A percentile compares a stretch with the other conserved stretches of the same genome.
These are phyloP conservation scores for Ambrosiella xylebori DNA, from an alignment of 2,329 filamentous ascomycete species.

Conservation along the genomic window DNA sequence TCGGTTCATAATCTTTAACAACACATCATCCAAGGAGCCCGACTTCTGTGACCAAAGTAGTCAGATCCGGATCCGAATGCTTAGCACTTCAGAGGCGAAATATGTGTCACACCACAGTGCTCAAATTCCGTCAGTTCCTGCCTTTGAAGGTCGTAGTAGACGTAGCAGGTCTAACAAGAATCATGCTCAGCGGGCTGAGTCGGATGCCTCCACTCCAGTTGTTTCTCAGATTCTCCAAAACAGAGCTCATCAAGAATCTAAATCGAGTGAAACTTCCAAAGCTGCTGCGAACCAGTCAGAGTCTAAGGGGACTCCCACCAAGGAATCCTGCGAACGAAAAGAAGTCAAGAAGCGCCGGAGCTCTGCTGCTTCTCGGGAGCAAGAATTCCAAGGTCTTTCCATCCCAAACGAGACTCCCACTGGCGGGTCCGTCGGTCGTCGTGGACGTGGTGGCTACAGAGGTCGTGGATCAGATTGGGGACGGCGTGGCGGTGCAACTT, in stretches of 20 bases:
- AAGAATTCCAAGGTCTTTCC: not conserved
- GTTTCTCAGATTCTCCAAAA: not conserved
- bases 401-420: not conserved
- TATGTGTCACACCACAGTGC: conserved; percentile 24
- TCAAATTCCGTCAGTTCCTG: conserved; percentile 17
- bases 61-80: conserved; percentile 22
- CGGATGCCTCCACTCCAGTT: not conserved
- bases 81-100: conserved; percentile 24
- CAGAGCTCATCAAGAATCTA: not conserved
- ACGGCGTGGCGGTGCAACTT: conserved; percentile 5
- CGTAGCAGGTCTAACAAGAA: not conserved
- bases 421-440: not conserved
- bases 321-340: not conserved
- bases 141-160: not conserved
- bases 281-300: not conserved
- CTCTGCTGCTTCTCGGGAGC: not conserved
- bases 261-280: not conserved
- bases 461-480: conserved; percentile 8
- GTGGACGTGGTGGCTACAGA: conserved; percentile 9
- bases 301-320: no score
- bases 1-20: conserved; percentile 28
- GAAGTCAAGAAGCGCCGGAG: not conserved
- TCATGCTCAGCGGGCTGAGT: not conserved
- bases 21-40: conserved; percentile 21
- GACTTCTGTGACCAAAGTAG: conserved; percentile 20